phyloP scores from a whole-genome alignment of 2,329 filamentous ascomycete species.

The Curvularia eragrostidis region DNA sequence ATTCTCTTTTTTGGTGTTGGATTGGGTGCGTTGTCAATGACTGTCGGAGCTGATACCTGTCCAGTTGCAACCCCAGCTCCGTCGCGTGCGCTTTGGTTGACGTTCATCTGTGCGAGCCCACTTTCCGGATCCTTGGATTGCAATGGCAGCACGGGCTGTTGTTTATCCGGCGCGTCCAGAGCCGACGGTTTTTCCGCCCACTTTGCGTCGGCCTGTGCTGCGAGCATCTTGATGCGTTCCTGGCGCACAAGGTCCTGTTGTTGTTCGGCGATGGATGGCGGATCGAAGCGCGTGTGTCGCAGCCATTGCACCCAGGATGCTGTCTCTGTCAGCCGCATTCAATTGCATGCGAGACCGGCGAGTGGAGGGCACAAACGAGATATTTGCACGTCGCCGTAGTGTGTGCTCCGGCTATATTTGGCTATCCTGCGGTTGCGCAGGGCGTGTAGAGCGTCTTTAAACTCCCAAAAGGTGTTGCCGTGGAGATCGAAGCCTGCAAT shows the following conservation, averaged over 20 bases:
- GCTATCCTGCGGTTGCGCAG: conserved; percentile 65
- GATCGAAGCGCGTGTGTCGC: conserved; percentile 63
- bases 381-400: conserved; percentile 67
- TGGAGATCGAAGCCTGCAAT: conserved; percentile 63
- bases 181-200: conserved; percentile 67
- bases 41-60: conserved; percentile 11
- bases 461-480: conserved; percentile 73
- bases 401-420: conserved; percentile 59
- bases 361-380: conserved; percentile 52
- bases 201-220: conserved; percentile 64
- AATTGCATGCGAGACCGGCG: neutral
- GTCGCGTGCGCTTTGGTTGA: conserved; percentile 43
- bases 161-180: conserved; percentile 62
- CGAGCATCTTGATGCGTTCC: conserved; percentile 65
- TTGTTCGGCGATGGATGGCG: conserved; percentile 66
- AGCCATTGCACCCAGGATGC: conserved; percentile 75
- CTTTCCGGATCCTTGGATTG: conserved; percentile 52
- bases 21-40: conserved; percentile 22
- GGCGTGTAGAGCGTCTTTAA: conserved; percentile 64
- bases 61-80: conserved; percentile 6
- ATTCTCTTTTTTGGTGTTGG: conserved; percentile 32
- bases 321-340: conserved; percentile 35
- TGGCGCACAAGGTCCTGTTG: conserved; percentile 63
- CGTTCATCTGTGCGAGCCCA: conserved; percentile 46
- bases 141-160: conserved; percentile 57